Evolutionary conservation across 495 filamentous ascomycete genomes (phyloP), one percentile per base, ranked within the genome.

Genomic region (Penicillium ucsense): DNA sequence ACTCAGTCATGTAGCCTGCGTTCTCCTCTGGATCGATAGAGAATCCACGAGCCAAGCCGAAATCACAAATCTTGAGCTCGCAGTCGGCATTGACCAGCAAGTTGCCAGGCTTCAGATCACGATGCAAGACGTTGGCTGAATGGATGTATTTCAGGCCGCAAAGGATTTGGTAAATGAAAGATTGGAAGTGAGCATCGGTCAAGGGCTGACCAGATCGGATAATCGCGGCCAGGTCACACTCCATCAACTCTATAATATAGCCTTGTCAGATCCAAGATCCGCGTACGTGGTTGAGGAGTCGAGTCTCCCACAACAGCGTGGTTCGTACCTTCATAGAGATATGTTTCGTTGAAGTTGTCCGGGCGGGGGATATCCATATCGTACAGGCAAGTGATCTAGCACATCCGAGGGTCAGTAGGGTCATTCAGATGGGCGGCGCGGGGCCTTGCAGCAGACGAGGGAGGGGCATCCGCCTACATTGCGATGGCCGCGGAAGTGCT

Each of bases 341-440:
- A 98, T 45, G 88, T 91, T 73, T 98, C 92, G 68, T 97, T 98
- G 72, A 98, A 98, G 72, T 94, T 95, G 34, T 98, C 91, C 31
- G 92, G 92, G 62, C 88, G 78, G 36, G 92, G 92, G 60, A 98
- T 97, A 62, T 98, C 92, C 92, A 98, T 97, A 70, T 97, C 94
- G 71, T 96, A 98, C 39, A 98, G 78, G 68, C 92, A 97, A 48
- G 92, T 96, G 65, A 98, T 98, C 92, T 95, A 58, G 49, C 47
- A 20, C 38, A 51, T 43, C 41, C 8, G 31, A 9, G 32, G 32
- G 64, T 67, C 61, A 67, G 65, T 54, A 39, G 39, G 29, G 12
- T 2, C 20, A 20, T 20, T 2, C 10, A n/a, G 29, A n/a, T 5
- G 12, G 39, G 28, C 4, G 39, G 39, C 9, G 39, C 29, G 48